Base-by-base conservation (phyloP, 2,329 filamentous ascomycete genomes). In the Furcasterigmium sp. region DNA sequence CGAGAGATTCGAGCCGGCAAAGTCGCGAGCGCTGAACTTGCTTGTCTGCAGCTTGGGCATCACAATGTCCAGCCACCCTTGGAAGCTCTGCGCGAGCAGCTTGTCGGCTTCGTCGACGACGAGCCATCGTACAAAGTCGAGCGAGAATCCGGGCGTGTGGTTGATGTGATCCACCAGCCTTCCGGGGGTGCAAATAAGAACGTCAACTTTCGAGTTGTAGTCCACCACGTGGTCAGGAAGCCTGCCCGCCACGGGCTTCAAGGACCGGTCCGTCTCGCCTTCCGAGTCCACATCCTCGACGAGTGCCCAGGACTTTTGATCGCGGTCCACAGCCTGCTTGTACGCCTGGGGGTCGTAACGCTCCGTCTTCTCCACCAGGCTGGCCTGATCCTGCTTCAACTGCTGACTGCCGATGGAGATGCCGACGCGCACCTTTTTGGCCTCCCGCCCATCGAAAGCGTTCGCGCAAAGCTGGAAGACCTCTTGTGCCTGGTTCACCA, bases 71-170 rank as follows among this genome's bases (percentile, higher is more conserved):
- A 94, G 72, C 91, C 91, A 96, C 55, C 91, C 86, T 59, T 96
- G 91, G 62, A 93, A 96, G 56, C 86, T 91, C 61, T 97, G 88
- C 35, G 91, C 85, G 6, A 97, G 76, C 11, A 97, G 70, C 58
- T 93, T 89, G 62, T 97, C 91, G 10, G 91, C 93, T 65, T 97
- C 91, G 55, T 97, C 91, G 37, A 96, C 85, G 3, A 96, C 80
- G 1, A 97, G 72, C 90, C 91, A 97, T 47, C 87, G 80, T 5
- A 96, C 72, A 57, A 86, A 76, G 44, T 85, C 78, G 18, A 97
- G 71, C 0, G 75, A 79, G 60, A 97, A 96, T 0, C 89, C 90
- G 3, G 80, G 79, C 0, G 91, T 97, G 46, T 84, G 82, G 50
- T 85, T 84, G 40, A 96, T 76, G 62, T 97, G 91, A 55, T 97